Evolutionary conservation across 768 basidiomycete genomes (phyloP).

Genomic region (Dentipellis sp.): DNA sequence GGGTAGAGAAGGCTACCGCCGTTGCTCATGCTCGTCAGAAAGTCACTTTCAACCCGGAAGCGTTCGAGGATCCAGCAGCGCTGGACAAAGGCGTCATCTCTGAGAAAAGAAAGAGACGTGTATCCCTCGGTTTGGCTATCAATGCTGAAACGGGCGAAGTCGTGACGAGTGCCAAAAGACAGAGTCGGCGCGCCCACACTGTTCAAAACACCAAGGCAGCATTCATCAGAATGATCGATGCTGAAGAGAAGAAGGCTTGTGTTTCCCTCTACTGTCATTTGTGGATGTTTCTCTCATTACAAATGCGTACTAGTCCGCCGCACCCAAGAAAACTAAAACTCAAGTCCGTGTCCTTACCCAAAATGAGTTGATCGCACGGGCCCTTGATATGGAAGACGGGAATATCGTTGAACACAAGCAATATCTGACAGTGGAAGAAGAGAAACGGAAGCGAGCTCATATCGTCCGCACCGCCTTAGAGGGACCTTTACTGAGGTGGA

Average conservation of each 20-base stretch:
- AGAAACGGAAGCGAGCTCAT: slow-evolving; percentile 61
- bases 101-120: slow-evolving; percentile 33
- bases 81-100: slow-evolving; percentile 15
- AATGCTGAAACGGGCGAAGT: slow-evolving; percentile 57
- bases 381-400: slow-evolving; percentile 80
- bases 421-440: slow-evolving; percentile 74
- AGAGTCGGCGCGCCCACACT: slow-evolving; percentile 61
- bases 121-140: slow-evolving; percentile 44
- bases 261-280: not conserved
- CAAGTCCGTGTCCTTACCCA: slow-evolving; percentile 54
- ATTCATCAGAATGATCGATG: slow-evolving; percentile 49
- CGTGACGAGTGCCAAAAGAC: slow-evolving; percentile 32
- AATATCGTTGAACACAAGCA: slow-evolving; percentile 72
- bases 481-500: slow-evolving; percentile 65
- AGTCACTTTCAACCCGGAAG: slow-evolving; percentile 58
- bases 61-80: slow-evolving; percentile 19
- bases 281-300: not conserved
- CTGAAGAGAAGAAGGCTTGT: slow-evolving; percentile 51
- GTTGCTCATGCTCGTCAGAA: slow-evolving; percentile 58
- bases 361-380: slow-evolving; percentile 74
- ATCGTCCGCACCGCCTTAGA: slow-evolving; percentile 52
- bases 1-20: slow-evolving; percentile 54
- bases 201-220: slow-evolving; percentile 64
- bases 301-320: slow-evolving; percentile 23
- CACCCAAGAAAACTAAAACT: slow-evolving; percentile 52